Evolutionary conservation across 2,329 filamentous ascomycete species (phyloP).

Genomic region (Ophiocordyceps unilateralis): DNA sequence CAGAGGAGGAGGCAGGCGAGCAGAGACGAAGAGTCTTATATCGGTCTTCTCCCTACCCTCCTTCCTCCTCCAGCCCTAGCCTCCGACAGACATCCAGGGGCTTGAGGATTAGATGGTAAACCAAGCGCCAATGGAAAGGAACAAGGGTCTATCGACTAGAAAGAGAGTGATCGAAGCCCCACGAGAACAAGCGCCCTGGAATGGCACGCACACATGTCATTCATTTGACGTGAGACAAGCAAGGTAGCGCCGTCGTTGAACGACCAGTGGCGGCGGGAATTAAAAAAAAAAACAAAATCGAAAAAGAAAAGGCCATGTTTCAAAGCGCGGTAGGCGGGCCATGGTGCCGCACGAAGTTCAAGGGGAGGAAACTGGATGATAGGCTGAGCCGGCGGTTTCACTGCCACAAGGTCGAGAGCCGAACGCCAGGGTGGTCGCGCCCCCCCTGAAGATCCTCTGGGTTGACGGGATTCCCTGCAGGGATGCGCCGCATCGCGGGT

Average conservation of each 20-base stretch:
- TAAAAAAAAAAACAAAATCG: not conserved
- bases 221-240: not conserved
- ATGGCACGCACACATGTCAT: conserved; percentile 4
- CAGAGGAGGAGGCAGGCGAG: not conserved
- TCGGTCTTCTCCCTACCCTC: not conserved
- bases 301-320: conserved; percentile 1
- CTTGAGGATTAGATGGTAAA: conserved; percentile 4
- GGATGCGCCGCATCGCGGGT: too few species aligned
- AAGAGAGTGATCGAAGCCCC: not conserved
- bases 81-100: conserved; percentile 1
- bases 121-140: conserved; percentile 4
- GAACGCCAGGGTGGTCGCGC: too few species aligned
- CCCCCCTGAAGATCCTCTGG: not conserved
- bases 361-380: too few species aligned
- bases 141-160: conserved; percentile 1
- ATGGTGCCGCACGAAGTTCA: too few species aligned
- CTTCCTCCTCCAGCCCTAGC: not conserved
- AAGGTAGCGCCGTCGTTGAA: not conserved
- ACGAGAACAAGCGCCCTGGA: not conserved
- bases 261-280: too few species aligned
- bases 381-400: conserved; percentile 5
- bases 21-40: conserved; percentile 5
- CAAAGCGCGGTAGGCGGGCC: conserved; percentile 3
- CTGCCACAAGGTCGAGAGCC: conserved; percentile 1
- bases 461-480: not conserved